phyloP scores from a whole-genome alignment of 495 filamentous ascomycete genomes.

The Echria macrotheca region DNA sequence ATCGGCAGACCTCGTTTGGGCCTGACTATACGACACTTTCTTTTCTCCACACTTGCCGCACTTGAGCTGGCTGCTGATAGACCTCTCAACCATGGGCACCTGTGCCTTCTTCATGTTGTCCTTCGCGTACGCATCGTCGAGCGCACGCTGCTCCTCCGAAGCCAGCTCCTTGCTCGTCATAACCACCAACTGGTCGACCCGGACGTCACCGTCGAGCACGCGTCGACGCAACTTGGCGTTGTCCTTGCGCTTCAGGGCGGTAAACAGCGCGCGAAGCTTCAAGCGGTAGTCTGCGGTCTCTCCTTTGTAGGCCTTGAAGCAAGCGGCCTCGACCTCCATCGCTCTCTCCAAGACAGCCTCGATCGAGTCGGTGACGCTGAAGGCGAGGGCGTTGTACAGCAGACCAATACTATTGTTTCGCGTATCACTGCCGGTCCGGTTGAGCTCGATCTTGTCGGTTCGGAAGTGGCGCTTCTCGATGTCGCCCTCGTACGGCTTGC shows the following conservation, averaged over 20 bases:
- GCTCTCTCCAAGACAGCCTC: slow-evolving; percentile 61
- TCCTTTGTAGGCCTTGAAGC: slow-evolving; percentile 56
- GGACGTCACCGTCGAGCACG: slow-evolving; percentile 68
- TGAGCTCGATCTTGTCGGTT: slow-evolving; percentile 67
- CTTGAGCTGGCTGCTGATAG: slow-evolving; percentile 75
- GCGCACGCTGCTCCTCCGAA: slow-evolving; percentile 67
- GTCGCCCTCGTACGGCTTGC: slow-evolving; percentile 62
- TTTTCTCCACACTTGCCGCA: slow-evolving; percentile 87
- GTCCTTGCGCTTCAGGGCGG: slow-evolving; percentile 87
- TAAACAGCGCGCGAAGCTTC: slow-evolving; percentile 86
- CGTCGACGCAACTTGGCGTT: slow-evolving; percentile 69
- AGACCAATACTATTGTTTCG: slow-evolving; percentile 83
- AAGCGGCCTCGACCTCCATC: slow-evolving; percentile 65
- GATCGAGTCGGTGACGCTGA: slow-evolving; percentile 50
- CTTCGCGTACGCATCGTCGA: slow-evolving; percentile 68
- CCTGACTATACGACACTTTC: slow-evolving; percentile 92
- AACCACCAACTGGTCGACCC: slow-evolving; percentile 63
- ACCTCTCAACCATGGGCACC: slow-evolving; percentile 82
- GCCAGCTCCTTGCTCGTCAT: slow-evolving; percentile 47
- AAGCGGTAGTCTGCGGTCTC: slow-evolving; percentile 69
- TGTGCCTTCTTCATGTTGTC: slow-evolving; percentile 95
- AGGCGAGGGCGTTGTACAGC: slow-evolving; percentile 77
- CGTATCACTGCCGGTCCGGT: slow-evolving; percentile 61
- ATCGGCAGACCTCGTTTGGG: slow-evolving; percentile 92
- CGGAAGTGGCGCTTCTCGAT: slow-evolving; percentile 73